Evolutionary conservation across 2,329 filamentous ascomycete genomes (phyloP).

Genomic region (Orbilia brochopaga): DNA sequence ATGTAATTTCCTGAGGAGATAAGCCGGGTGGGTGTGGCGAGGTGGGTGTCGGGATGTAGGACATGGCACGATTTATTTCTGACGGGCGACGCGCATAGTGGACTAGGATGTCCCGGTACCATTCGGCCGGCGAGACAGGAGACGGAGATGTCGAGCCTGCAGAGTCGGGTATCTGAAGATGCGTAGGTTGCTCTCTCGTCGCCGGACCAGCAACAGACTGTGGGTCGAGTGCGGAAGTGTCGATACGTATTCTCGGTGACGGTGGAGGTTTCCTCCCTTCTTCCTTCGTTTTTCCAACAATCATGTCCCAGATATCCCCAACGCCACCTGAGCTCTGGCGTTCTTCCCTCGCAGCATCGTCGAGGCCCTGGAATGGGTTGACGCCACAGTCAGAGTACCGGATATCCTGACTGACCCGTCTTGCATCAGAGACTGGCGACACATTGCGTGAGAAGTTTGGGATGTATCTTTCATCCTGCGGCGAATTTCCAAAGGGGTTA

Average conservation of each 20-base stretch:
- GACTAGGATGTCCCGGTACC: constrained; percentile 38
- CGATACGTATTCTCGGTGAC: constrained; percentile 36
- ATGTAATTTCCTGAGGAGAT: constrained; percentile 40
- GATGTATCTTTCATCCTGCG: constrained; percentile 15
- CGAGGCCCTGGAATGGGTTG: constrained; percentile 44
- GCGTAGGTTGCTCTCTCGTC: constrained; percentile 12
- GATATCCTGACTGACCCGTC: constrained; percentile 31
- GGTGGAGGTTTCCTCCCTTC: constrained; percentile 7
- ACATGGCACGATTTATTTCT: constrained; percentile 39
- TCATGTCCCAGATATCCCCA: constrained; percentile 47
- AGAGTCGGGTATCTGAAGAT: constrained; percentile 23
- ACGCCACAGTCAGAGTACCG: constrained; percentile 48
- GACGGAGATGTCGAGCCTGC: constrained; percentile 10
- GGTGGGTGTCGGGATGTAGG: constrained; percentile 30
- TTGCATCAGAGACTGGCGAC: constrained; percentile 20
- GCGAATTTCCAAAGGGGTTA: constrained; percentile 34
- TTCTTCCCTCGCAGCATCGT: constrained; percentile 38
- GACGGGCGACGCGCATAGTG: constrained; percentile 38
- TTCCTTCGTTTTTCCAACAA: constrained; percentile 25
- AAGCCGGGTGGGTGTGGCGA: constrained; percentile 34
- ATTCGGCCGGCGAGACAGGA: constrained; percentile 26
- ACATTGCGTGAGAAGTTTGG: constrained; percentile 12
- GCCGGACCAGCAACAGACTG: background rate
- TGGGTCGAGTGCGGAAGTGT: constrained; percentile 25
- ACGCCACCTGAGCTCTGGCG: constrained; percentile 34